Evolutionary conservation across 768 basidiomycete species (phyloP), one percentile per base, ranked within the genome.

Genomic region (Auricularia sp.): DNA sequence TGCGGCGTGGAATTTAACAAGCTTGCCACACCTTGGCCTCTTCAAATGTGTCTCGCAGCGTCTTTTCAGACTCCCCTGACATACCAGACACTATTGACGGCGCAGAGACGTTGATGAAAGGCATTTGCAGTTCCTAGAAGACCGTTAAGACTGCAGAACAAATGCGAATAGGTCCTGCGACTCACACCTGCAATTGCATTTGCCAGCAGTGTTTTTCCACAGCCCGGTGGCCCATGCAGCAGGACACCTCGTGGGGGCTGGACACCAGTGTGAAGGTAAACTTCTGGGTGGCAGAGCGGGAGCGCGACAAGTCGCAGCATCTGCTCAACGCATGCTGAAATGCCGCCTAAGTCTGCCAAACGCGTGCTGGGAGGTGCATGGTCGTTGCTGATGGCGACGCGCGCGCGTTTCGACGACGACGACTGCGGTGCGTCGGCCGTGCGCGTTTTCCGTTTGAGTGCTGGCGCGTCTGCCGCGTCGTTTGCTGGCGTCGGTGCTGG

Each of bases 11-110:
- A 42, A 42, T 42, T 14, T 42, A 2, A 42, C 8, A 5, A 36
- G 23, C n/a, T 35, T 42, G 3, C 73, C 79, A 3, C 36, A 93
- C 93, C 77, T 93, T 95, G 5, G 97, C 97, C 74, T 98, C 96
- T 36, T 97, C 96, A 71, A 99, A 99, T 0, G 93, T 94, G 71
- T 98, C 96, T 53, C 97, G 79, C 3, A 99, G 77, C 0, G 93
- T 95, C 78, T 96, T 98, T 73, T 99, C 97, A 0, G 93, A 95
- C 74, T 99, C 97, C 58, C 97, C 97, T 0, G 93, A 97, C 93
- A 98, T 97, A 1, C 97, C 96, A 2, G 91, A 94, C 8, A 99
- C 93, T 65, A 99, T 89, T 0, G 91, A 92, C 0, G 97, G 97
- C 0, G 96, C 96, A 3, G 96, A 96, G 66, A 99, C 87, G 61